Evolutionary conservation across 768 basidiomycete genomes (phyloP).

Genomic region (Hebeloma cylindrosporum): DNA sequence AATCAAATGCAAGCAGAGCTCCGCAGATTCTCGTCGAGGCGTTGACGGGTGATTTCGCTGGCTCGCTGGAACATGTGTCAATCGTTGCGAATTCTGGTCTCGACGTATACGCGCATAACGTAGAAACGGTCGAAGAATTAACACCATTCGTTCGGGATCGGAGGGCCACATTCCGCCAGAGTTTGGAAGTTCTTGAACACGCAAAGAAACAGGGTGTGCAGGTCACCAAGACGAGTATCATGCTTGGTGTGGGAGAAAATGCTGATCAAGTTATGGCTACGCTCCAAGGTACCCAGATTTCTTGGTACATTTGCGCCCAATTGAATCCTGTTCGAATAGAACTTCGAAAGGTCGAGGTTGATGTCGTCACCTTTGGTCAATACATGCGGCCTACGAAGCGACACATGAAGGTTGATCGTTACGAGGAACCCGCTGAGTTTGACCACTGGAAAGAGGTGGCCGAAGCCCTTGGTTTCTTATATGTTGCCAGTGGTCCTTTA

Average conservation of each 20-base stretch:
- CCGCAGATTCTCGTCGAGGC: conserved; percentile 97
- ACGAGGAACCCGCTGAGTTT: conserved; percentile 93
- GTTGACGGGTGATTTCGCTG: conserved; percentile 92
- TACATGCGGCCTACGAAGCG: conserved; percentile 99
- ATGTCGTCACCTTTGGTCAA: conserved; percentile 98
- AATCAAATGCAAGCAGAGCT: conserved; percentile 52
- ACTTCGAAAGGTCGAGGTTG: conserved; percentile 83
- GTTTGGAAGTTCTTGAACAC: conserved; percentile 74
- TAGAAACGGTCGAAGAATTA: conserved; percentile 93
- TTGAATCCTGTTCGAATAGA: conserved; percentile 48
- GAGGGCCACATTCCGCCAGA: conserved; percentile 87
- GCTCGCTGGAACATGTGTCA: conserved; percentile 70
- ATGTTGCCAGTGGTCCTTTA: conserved; percentile 94
- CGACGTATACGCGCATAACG: conserved; percentile 97
- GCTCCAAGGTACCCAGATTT: conserved; percentile 63
- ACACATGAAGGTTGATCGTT: conserved; percentile 99
- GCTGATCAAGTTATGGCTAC: conserved; percentile 81
- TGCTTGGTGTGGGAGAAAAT: conserved; percentile 95
- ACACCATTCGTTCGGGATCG: conserved; percentile 96
- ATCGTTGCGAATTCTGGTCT: conserved; percentile 89
- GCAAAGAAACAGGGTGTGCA: conserved; percentile 83
- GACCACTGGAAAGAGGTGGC: conserved; percentile 88
- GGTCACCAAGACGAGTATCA: conserved; percentile 97
- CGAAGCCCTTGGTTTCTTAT: conserved; percentile 93
- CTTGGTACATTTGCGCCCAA: conserved; percentile 1